Conservation (phyloP, 345 rosid genomes). For the Psidium guajava region DNA sequence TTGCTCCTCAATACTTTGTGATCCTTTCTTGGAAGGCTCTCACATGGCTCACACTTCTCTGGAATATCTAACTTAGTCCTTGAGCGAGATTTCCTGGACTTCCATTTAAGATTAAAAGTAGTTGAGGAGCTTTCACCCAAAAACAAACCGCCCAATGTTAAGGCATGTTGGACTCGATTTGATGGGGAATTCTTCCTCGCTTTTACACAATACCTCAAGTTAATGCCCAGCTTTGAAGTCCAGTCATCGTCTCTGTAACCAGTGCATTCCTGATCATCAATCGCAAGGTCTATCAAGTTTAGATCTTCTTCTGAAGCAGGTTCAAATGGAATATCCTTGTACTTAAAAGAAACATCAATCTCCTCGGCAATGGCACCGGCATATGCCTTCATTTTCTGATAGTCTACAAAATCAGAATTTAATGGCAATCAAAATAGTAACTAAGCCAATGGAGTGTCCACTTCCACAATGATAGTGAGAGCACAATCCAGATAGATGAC, state of each 20-base stretch:
- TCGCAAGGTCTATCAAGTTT: constrained; percentile 76
- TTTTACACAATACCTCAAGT: constrained; percentile 67
- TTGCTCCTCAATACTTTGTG: constrained; percentile 7
- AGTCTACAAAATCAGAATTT: constrained; percentile 49
- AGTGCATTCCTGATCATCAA: constrained; percentile 49
- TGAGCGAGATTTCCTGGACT: constrained; percentile 65
- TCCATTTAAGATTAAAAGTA: constrained; percentile 53
- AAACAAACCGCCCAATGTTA: constrained; percentile 69
- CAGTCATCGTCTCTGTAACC: constrained; percentile 69
- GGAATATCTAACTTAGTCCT: constrained; percentile 31
- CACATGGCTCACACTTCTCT: constrained; percentile 16
- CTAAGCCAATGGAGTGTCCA: neutral
- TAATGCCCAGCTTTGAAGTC: constrained; percentile 81
- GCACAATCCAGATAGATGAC: neutral
- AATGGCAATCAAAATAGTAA: neutral
- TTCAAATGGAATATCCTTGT: constrained; percentile 47
- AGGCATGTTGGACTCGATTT: constrained; percentile 66
- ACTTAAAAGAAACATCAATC: constrained; percentile 47
- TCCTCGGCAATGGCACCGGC: constrained; percentile 70
- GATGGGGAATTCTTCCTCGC: constrained; percentile 59
- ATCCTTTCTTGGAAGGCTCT: constrained; percentile 23
- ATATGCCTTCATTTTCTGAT: constrained; percentile 86
- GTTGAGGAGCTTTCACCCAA: constrained; percentile 24
- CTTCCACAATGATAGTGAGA: neutral
- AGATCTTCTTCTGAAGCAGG: constrained; percentile 61